Percentiles rank a stretch among this genome's conserved stretches.
Conservation (phyloP, 192 early-diverging fungal species). For the Mortierella antarctica region DNA sequence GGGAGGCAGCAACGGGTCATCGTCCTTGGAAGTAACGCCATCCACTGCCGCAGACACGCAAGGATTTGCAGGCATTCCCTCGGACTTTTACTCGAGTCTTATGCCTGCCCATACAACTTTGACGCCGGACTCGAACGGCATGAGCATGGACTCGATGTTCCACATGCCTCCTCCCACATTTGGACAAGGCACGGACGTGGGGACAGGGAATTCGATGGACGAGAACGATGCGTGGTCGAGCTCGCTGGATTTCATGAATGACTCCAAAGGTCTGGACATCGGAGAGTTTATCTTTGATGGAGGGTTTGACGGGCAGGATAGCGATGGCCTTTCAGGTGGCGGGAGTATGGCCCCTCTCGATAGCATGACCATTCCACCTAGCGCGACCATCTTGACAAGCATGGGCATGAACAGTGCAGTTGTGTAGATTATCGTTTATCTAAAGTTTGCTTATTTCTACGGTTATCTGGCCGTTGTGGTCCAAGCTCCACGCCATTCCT, state of each 20-base stretch:
- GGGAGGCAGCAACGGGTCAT: not conserved
- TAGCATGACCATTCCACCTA: slow-evolving; percentile 1
- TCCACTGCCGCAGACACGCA: not conserved
- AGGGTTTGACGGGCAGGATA: slow-evolving; percentile 2
- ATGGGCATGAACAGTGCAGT: not conserved
- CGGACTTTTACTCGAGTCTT: slow-evolving; percentile 7
- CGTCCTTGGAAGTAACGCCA: not conserved
- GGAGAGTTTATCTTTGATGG: slow-evolving; percentile 19
- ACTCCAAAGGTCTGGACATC: slow-evolving; percentile 10
- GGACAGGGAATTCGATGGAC: not conserved
- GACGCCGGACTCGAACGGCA: not conserved
- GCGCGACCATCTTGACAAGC: not conserved
- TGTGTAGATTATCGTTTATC: not conserved
- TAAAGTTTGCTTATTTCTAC: too few species aligned
- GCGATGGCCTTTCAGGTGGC: not conserved
- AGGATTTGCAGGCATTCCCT: not conserved
- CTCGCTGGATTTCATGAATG: slow-evolving; percentile 15
- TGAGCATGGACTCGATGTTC: slow-evolving; percentile 5
- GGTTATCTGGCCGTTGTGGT: too few species aligned
- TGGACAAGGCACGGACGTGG: not conserved
- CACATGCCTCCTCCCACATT: slow-evolving; percentile 1
- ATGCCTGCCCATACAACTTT: not conserved
- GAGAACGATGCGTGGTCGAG: slow-evolving; percentile 8
- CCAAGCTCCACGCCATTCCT: too few species aligned
- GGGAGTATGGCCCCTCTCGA: not conserved